A percentile compares a stretch with the other conserved stretches of the same genome.
Evolutionary conservation across 306 rosid species (phyloP).

Genomic region (Rosa persica): DNA sequence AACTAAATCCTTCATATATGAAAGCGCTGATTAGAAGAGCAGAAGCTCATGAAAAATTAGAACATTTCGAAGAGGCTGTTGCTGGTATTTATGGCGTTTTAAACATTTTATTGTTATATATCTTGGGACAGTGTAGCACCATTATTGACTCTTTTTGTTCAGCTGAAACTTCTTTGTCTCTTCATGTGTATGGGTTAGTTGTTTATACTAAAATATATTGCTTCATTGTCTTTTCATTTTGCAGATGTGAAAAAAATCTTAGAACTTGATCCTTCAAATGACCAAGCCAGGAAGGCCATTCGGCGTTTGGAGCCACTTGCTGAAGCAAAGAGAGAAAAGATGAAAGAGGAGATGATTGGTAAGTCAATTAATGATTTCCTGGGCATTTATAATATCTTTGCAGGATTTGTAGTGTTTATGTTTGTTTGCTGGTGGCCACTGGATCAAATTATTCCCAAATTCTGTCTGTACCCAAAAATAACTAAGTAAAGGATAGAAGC

Average conservation of each 20-base stretch:
- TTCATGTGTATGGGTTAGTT: slow-evolving; percentile 1
- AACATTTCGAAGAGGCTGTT: slow-evolving; percentile 87
- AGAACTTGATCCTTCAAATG: slow-evolving; percentile 83
- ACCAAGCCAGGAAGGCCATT: slow-evolving; percentile 62
- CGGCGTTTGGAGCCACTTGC: slow-evolving; percentile 77
- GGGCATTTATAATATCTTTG: not conserved
- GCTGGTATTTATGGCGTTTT: slow-evolving; percentile 45
- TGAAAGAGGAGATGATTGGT: slow-evolving; percentile 97
- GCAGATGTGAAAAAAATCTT: slow-evolving; percentile 76
- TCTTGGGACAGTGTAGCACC: not conserved
- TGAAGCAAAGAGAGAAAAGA: slow-evolving; percentile 82
- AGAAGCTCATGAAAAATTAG: slow-evolving; percentile 93
- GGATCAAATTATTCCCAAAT: not conserved
- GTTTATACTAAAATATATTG: not conserved
- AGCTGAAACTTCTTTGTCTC: not conserved
- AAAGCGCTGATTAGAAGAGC: slow-evolving; percentile 85
- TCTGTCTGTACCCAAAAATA: not conserved
- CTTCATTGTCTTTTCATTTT: slow-evolving; percentile 10
- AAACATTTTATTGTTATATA: not conserved
- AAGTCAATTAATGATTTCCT: not conserved
- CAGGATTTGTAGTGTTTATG: no score
- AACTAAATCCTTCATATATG: slow-evolving; percentile 66
- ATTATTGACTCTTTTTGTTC: not conserved
- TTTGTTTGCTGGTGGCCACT: no score
- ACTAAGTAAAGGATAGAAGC: slow-evolving; percentile 17